phyloP scores from a whole-genome alignment of 768 basidiomycete species.

The Psilocybe azurescens region DNA sequence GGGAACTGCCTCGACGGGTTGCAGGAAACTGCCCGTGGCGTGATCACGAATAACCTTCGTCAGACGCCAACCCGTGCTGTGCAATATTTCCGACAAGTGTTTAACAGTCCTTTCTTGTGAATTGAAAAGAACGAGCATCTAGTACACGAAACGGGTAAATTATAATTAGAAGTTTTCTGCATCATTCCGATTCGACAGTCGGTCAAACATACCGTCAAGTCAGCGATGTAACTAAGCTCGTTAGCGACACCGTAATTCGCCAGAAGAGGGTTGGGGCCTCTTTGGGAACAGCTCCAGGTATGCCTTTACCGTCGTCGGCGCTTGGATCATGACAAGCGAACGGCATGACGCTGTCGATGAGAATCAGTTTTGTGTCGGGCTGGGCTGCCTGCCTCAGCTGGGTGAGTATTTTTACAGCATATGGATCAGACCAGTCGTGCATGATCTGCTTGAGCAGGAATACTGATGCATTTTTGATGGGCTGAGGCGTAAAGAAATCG shows the following conservation, averaged over 20 bases:
- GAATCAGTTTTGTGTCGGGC: constrained; percentile 40
- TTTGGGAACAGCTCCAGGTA: constrained; percentile 26
- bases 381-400: constrained; percentile 41
- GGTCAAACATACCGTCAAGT: constrained; percentile 36
- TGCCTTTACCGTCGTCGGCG: constrained; percentile 19
- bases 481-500: constrained; percentile 48
- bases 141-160: neutral
- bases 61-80: constrained; percentile 39
- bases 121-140: constrained; percentile 48
- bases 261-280: constrained; percentile 41
- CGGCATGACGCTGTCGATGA: constrained; percentile 47
- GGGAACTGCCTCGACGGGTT: no score
- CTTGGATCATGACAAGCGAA: constrained; percentile 37
- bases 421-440: constrained; percentile 68
- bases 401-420: constrained; percentile 39
- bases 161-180: neutral
- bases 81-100: constrained; percentile 34
- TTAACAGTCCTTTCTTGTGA: constrained; percentile 42
- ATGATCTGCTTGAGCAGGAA: constrained; percentile 63
- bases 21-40: neutral
- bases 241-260: constrained; percentile 44
- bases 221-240: constrained; percentile 39
- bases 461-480: constrained; percentile 43
- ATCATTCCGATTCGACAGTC: no score
- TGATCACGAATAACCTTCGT: constrained; percentile 4